Conservation (phyloP, 805 yeast genomes). For the Candida patagonica region DNA sequence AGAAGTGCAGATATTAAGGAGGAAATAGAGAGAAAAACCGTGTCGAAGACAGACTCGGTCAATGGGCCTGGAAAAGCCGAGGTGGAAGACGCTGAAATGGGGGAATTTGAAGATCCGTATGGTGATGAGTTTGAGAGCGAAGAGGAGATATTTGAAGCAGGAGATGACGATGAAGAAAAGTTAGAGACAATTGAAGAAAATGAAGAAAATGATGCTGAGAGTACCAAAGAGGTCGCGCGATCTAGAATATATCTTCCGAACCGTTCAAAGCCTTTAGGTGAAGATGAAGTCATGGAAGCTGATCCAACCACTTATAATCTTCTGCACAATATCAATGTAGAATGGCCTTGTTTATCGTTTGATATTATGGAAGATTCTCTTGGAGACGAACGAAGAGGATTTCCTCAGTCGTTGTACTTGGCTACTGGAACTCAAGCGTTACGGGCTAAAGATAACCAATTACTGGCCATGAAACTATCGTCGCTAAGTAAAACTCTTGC, state of each 20-base stretch:
- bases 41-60: constrained; percentile 31
- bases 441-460: constrained; percentile 77
- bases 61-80: constrained; percentile 27
- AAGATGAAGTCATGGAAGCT: constrained; percentile 92
- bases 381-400: constrained; percentile 82
- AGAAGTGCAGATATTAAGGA: constrained; percentile 37
- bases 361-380: constrained; percentile 80
- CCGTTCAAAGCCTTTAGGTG: constrained; percentile 80
- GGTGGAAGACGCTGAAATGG: constrained; percentile 30
- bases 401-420: constrained; percentile 77
- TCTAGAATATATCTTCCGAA: constrained; percentile 69
- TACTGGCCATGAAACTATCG: constrained; percentile 73
- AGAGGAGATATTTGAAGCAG: constrained; percentile 60
- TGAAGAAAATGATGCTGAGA: constrained; percentile 23
- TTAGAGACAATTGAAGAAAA: constrained; percentile 18
- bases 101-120: constrained; percentile 55
- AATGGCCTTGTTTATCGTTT: constrained; percentile 95
- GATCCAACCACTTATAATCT: constrained; percentile 94
- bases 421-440: constrained; percentile 94
- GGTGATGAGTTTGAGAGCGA: constrained; percentile 88
- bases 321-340: constrained; percentile 87
- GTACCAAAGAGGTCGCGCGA: constrained; percentile 31
- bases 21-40: constrained; percentile 19
- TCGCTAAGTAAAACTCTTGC: constrained; percentile 78
- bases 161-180: constrained; percentile 77